Percentiles rank a stretch among this genome's conserved stretches.
phyloP scores from a whole-genome alignment of 1,139 yeast species.

The Insectozyma bohioensis region DNA sequence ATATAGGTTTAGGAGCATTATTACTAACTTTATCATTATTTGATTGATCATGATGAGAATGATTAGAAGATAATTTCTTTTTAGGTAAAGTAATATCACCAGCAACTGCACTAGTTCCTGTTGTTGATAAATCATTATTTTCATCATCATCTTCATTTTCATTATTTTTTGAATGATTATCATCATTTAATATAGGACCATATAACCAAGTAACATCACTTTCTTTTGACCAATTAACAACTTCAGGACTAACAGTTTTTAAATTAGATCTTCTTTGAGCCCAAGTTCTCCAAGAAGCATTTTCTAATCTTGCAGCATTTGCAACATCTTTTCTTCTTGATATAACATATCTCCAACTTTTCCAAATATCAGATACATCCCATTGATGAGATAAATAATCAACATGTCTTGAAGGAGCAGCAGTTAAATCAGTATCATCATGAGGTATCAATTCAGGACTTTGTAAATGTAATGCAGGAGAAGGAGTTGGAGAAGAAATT shows the following conservation, averaged over 20 bases:
- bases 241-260: slow-evolving; percentile 70
- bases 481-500: slow-evolving; percentile 11
- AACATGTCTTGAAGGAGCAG: slow-evolving; percentile 86
- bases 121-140: slow-evolving; percentile 15
- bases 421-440: slow-evolving; percentile 80
- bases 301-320: slow-evolving; percentile 65
- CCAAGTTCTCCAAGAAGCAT: slow-evolving; percentile 88
- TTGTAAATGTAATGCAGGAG: slow-evolving; percentile 14
- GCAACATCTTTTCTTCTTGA: slow-evolving; percentile 75
- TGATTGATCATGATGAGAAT: slow-evolving; percentile 1
- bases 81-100: slow-evolving; percentile 40
- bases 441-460: slow-evolving; percentile 56
- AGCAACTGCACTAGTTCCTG: slow-evolving; percentile 46
- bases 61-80: slow-evolving; percentile 4
- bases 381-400: slow-evolving; percentile 94
- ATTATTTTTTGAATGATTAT: slow-evolving; percentile 15
- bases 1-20: slow-evolving; percentile 66
- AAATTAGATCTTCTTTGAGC: slow-evolving; percentile 70
- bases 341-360: slow-evolving; percentile 93
- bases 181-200: slow-evolving; percentile 67
- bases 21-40: neutral
- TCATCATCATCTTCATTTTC: slow-evolving; percentile 18
- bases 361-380: slow-evolving; percentile 91
- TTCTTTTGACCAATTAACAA: slow-evolving; percentile 77
- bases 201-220: slow-evolving; percentile 82